Conservation (phyloP, 495 filamentous ascomycete genomes). For the Neurospora pannonica region DNA sequence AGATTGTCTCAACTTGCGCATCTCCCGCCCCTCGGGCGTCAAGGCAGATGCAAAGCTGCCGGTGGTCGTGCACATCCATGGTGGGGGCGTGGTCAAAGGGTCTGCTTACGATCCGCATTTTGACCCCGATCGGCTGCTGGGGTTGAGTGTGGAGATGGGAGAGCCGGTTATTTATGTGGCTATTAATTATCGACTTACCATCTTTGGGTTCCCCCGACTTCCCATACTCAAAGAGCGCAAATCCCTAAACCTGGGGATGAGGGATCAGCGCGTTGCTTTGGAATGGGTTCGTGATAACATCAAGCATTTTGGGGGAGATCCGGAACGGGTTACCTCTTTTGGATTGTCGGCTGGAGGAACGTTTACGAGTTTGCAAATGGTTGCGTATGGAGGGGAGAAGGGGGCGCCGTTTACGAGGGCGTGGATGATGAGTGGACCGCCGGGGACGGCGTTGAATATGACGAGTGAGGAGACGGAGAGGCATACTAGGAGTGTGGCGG, state of each 20-base stretch:
- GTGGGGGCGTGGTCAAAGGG: slow-evolving; percentile 30
- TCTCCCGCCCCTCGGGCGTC: slow-evolving; percentile 25
- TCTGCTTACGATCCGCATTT: slow-evolving; percentile 28
- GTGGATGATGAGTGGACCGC: slow-evolving; percentile 36
- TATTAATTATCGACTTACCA: slow-evolving; percentile 18
- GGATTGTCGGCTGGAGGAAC: slow-evolving; percentile 9
- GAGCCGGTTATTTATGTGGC: slow-evolving; percentile 26
- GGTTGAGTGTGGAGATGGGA: slow-evolving; percentile 25
- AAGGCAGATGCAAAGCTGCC: slow-evolving; percentile 23
- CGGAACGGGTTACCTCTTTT: slow-evolving; percentile 21
- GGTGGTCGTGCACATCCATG: slow-evolving; percentile 33
- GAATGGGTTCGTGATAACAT: slow-evolving; percentile 38
- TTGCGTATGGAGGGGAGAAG: slow-evolving; percentile 21
- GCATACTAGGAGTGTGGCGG: slow-evolving; percentile 26
- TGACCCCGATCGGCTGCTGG: slow-evolving; percentile 26
- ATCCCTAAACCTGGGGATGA: slow-evolving; percentile 15
- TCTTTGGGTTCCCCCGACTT: slow-evolving; percentile 17
- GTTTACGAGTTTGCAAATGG: slow-evolving; percentile 25
- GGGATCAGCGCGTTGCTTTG: too few relatives aligned
- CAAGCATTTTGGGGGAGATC: slow-evolving; percentile 36
- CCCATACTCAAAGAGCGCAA: slow-evolving; percentile 8
- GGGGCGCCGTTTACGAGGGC: slow-evolving; percentile 23
- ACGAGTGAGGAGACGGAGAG: slow-evolving; percentile 22
- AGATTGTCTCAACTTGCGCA: slow-evolving; percentile 35
- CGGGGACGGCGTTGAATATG: slow-evolving; percentile 34